Evolutionary conservation across 306 rosid species (phyloP).

Genomic region (Rosa multiflora): DNA sequence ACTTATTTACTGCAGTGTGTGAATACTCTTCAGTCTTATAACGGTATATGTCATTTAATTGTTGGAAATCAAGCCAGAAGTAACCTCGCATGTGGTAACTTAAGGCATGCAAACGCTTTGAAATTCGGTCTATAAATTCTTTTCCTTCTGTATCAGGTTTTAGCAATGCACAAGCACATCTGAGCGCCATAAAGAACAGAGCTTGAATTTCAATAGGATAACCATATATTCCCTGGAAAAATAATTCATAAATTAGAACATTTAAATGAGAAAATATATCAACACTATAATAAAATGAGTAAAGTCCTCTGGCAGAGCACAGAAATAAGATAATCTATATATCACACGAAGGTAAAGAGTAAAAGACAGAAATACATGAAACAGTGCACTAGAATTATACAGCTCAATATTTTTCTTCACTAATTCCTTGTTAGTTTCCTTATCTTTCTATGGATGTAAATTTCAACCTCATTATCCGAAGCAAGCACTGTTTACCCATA

Average conservation of each 20-base stretch:
- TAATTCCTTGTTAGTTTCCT: not conserved
- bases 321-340: not conserved
- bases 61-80: slow-evolving; percentile 95
- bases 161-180: slow-evolving; percentile 72
- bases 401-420: not conserved
- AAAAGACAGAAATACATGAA: not conserved
- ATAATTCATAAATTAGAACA: not conserved
- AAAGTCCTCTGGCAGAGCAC: not conserved
- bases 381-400: not conserved
- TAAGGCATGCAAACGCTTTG: slow-evolving; percentile 85
- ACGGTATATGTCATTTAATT: slow-evolving; percentile 84
- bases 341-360: not conserved
- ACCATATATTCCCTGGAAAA: slow-evolving; percentile 78
- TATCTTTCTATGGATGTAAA: not conserved
- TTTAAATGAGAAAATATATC: not conserved
- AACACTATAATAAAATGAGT: too few relatives aligned
- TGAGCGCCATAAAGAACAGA: slow-evolving; percentile 86
- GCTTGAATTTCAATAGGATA: slow-evolving; percentile 96
- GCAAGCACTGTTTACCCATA: not conserved
- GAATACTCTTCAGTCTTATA: slow-evolving; percentile 95
- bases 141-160: slow-evolving; percentile 81
- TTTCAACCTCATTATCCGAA: not conserved
- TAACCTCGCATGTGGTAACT: slow-evolving; percentile 85
- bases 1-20: slow-evolving; percentile 92
- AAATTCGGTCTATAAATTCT: slow-evolving; percentile 76